These are phyloP conservation scores for Neurospora cerealis DNA, from an alignment of 495 filamentous ascomycete species.

Conservation along the genomic window DNA sequence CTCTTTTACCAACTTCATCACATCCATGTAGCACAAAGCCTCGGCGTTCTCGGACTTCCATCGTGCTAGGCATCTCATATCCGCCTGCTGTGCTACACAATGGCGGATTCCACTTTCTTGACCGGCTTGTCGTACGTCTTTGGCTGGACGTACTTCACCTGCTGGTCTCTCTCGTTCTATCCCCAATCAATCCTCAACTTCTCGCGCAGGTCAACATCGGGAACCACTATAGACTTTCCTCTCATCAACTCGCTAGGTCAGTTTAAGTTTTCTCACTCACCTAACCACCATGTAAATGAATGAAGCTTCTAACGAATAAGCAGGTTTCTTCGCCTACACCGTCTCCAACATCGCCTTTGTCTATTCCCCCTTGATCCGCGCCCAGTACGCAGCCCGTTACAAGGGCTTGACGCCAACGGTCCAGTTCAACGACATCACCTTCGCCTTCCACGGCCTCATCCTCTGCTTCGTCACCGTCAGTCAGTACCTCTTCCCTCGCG, in stretches of 20 bases:
- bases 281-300: not conserved
- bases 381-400: constrained; percentile 79
- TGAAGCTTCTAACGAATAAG: not conserved
- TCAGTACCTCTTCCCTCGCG: constrained; percentile 58
- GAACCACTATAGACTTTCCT: constrained; percentile 79
- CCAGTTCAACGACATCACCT: constrained; percentile 80
- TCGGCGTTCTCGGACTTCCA: not conserved
- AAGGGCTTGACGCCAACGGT: constrained; percentile 67
- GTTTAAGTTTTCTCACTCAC: constrained; percentile 17
- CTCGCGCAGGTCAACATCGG: constrained; percentile 61
- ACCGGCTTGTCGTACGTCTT: constrained; percentile 40
- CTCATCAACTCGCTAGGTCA: constrained; percentile 67
- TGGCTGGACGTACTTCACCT: constrained; percentile 54
- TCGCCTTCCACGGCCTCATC: constrained; percentile 66
- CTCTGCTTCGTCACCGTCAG: constrained; percentile 56
- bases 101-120: constrained; percentile 5
- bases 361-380: constrained; percentile 64
- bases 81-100: not conserved
- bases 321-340: constrained; percentile 63
- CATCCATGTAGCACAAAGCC: not conserved
- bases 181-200: constrained; percentile 77
- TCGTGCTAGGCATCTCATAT: not conserved
- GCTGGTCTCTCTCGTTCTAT: constrained; percentile 87
- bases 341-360: constrained; percentile 64
- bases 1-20: not conserved